A percentile compares a stretch with the other conserved stretches of the same genome.
phyloP scores from a whole-genome alignment of 1,139 yeast genomes.

The Barnettozyma hawaiiensis region DNA sequence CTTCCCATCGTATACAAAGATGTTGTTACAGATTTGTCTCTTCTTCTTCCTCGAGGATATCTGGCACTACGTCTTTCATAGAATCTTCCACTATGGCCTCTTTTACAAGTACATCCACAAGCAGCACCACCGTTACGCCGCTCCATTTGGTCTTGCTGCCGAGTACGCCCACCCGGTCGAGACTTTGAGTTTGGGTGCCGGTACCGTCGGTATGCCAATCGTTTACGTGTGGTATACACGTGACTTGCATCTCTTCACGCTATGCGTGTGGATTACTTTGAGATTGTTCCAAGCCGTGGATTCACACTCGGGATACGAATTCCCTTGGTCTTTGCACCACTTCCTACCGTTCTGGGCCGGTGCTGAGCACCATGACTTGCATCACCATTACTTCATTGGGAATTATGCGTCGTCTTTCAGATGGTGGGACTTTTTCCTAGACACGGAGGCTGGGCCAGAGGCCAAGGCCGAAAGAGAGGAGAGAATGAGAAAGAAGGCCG shows the following conservation, averaged over 20 bases:
- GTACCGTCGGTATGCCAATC: constrained; percentile 92
- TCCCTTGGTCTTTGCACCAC: constrained; percentile 92
- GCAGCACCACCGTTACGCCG: constrained; percentile 95
- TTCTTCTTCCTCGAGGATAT: constrained; percentile 86
- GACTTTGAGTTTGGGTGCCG: constrained; percentile 84
- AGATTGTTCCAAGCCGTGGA: constrained; percentile 93
- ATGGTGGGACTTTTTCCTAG: constrained; percentile 83
- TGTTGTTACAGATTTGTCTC: constrained; percentile 57
- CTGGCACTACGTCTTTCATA: constrained; percentile 96
- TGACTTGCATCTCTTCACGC: constrained; percentile 75
- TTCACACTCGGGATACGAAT: constrained; percentile 95
- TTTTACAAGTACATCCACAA: constrained; percentile 90
- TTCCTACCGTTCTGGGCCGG: constrained; percentile 97
- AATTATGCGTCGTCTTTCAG: constrained; percentile 91
- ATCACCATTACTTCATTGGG: constrained; percentile 88
- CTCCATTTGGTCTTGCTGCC: constrained; percentile 94
- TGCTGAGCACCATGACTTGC: constrained; percentile 96
- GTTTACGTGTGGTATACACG: constrained; percentile 59
- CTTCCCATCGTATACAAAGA: constrained; percentile 60
- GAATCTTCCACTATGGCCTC: constrained; percentile 78
- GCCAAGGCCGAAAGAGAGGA: constrained; percentile 59
- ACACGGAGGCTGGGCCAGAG: constrained; percentile 76
- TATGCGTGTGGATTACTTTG: constrained; percentile 80
- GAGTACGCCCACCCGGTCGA: constrained; percentile 96
- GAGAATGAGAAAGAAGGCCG: constrained; percentile 48